Base-by-base conservation (phyloP, 2,329 filamentous ascomycete species). In the Phymatotrichopsis omnivora region DNA sequence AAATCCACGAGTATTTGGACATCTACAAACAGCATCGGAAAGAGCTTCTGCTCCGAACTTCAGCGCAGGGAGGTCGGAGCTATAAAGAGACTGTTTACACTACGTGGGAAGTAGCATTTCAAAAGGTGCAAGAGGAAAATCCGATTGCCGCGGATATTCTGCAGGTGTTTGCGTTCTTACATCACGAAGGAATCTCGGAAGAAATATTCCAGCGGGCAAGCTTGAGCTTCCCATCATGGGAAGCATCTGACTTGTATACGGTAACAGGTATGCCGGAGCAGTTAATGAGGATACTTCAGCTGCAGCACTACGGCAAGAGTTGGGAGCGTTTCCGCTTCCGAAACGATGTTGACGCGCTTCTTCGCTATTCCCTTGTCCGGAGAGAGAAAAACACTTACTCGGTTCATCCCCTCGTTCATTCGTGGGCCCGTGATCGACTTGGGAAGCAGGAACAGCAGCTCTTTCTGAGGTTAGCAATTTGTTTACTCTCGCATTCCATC, bases 181-280 rank as follows among this genome's bases (percentile, higher is more conserved):
- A 45, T 27, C 25, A 40, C 17, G 35, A 32, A 19, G 17, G 30
- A 10, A 40, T 45, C 8, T 32, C 34, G 7, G 10, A 8, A 29
- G 42, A 40, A 23, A 17, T 45, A 20, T 45, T 45, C 42, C 30
- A 22, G 20, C 27, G 11, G 24, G 27, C 28, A 33, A 42, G 38
- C 7, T 14, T 5, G 17, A 22, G 17, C 3, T 31, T 14, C n/a
- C n/a, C n/a, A n/a, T n/a, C n/a, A n/a, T n/a, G n/a, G n/a, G n/a
- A n/a, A n/a, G n/a, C n/a, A n/a, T n/a, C n/a, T n/a, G n/a, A n/a
- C n/a, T n/a, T n/a, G n/a, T n/a, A n/a, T n/a, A n/a, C n/a, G n/a
- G n/a, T n/a, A n/a, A n/a, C n/a, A n/a, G n/a, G n/a, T n/a, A n/a
- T n/a, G n/a, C n/a, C n/a, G n/a, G n/a, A n/a, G n/a, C n/a, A n/a